Conservation (phyloP, 257 asterid species). For the Parsonsia alboflavescens region DNA sequence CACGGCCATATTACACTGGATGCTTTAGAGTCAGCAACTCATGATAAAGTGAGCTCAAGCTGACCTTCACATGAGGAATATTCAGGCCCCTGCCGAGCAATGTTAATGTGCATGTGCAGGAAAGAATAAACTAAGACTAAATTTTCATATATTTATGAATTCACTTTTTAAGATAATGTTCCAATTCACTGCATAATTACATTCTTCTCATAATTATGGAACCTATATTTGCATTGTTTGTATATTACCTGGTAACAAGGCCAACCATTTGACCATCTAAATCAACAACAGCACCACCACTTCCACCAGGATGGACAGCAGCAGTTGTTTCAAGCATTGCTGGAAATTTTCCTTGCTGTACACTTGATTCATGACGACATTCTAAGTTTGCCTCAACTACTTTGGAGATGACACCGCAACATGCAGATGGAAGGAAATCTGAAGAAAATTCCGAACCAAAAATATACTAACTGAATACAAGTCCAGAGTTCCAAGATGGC, state of each 20-base stretch:
- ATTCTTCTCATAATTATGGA: neutral
- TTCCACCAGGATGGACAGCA: constrained; percentile 96
- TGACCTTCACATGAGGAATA: neutral
- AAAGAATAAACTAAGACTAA: neutral
- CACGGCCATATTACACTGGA: neutral
- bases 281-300: constrained; percentile 97
- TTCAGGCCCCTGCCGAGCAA: neutral
- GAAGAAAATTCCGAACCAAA: constrained; percentile 18
- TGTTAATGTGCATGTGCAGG: neutral
- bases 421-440: constrained; percentile 87
- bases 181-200: neutral
- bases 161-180: neutral
- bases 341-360: constrained; percentile 41
- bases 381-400: constrained; percentile 69
- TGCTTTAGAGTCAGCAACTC: neutral
- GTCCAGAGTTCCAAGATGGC: neutral
- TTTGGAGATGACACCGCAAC: constrained; percentile 81
- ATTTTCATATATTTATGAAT: neutral
- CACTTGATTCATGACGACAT: constrained; percentile 23
- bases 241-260: constrained; percentile 86
- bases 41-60: neutral
- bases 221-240: neutral
- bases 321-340: constrained; percentile 99
- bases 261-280: constrained; percentile 81
- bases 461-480: constrained; percentile 8